A percentile compares a stretch with the other conserved stretches of the same genome.
phyloP scores from a whole-genome alignment of 257 asterid genomes.

The Solanum piurae region DNA sequence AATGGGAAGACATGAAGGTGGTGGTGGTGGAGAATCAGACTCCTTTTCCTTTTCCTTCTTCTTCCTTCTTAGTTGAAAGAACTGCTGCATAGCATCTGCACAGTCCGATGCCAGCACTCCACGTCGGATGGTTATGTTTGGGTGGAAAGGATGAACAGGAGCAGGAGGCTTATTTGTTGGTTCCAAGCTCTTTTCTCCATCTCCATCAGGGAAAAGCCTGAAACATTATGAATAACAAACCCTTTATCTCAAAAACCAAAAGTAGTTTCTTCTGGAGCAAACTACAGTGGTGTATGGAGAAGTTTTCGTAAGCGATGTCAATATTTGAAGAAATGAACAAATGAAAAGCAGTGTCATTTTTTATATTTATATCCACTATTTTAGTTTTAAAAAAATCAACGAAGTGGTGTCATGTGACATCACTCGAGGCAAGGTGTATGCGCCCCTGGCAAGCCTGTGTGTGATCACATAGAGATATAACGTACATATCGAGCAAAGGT shows the following conservation, averaged over 20 bases:
- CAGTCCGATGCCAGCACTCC: constrained; percentile 75
- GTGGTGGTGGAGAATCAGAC: constrained; percentile 26
- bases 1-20: constrained; percentile 56
- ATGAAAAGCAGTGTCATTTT: background rate
- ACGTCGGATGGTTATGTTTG: constrained; percentile 61
- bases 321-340: background rate
- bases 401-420: background rate
- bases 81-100: constrained; percentile 84
- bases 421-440: background rate
- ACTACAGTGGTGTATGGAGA: background rate
- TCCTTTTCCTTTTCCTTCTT: constrained; percentile 52
- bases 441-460: background rate
- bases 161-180: constrained; percentile 57
- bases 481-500: background rate
- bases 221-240: background rate
- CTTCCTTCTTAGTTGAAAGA: constrained; percentile 72
- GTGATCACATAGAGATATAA: background rate
- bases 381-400: background rate
- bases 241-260: background rate
- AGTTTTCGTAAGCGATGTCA: background rate
- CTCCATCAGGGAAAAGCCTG: constrained; percentile 88
- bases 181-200: constrained; percentile 35
- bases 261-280: background rate
- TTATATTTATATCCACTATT: background rate
- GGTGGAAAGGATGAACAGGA: constrained; percentile 94